A percentile compares a stretch with the other conserved stretches of the same genome.
These are phyloP conservation scores for Teunomyces pallodes DNA, from an alignment of 805 yeast genomes.

Conservation along the genomic window DNA sequence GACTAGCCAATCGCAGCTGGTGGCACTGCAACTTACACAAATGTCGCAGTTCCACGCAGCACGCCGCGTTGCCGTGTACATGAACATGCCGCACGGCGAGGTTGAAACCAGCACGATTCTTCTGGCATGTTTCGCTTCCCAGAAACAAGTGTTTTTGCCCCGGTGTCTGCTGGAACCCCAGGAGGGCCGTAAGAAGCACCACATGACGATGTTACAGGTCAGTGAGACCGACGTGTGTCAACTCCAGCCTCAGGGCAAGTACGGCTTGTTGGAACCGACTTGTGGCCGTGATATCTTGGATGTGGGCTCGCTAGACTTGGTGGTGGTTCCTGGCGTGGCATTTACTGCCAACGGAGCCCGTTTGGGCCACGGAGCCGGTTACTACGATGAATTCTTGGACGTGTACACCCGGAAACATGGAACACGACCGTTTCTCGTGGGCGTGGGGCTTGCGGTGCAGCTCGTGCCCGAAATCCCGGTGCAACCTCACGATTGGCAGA, in stretches of 20 bases:
- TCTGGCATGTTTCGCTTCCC: slow-evolving; percentile 44
- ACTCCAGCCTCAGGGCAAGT: slow-evolving; percentile 67
- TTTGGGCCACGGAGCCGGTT: slow-evolving; percentile 93
- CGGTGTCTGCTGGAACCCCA: slow-evolving; percentile 37
- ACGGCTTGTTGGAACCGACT: slow-evolving; percentile 65
- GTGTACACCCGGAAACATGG: slow-evolving; percentile 17
- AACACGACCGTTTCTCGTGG: slow-evolving; percentile 48
- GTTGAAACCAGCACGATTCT: slow-evolving; percentile 59
- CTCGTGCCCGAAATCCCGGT: slow-evolving; percentile 50
- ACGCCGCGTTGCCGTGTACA: slow-evolving; percentile 57
- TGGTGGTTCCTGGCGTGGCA: slow-evolving; percentile 85
- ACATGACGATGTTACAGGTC: slow-evolving; percentile 58
- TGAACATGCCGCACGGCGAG: slow-evolving; percentile 77
- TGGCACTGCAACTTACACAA: slow-evolving; percentile 17
- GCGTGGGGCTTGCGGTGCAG: slow-evolving; percentile 67
- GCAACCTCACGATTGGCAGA: slow-evolving; percentile 61
- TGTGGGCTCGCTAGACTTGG: slow-evolving; percentile 57
- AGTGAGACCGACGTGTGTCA: slow-evolving; percentile 37
- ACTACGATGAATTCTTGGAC: slow-evolving; percentile 65
- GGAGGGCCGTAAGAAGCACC: slow-evolving; percentile 32
- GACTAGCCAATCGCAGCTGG: slow-evolving; percentile 22
- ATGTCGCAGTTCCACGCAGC: slow-evolving; percentile 43
- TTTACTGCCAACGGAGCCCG: slow-evolving; percentile 55
- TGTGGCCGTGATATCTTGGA: slow-evolving; percentile 27
- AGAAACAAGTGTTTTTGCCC: slow-evolving; percentile 59